Evolutionary conservation across 1,284 basidiomycete genomes (phyloP), one percentile per base, ranked within the genome.

Genomic region (Psilocybe mexicana): DNA sequence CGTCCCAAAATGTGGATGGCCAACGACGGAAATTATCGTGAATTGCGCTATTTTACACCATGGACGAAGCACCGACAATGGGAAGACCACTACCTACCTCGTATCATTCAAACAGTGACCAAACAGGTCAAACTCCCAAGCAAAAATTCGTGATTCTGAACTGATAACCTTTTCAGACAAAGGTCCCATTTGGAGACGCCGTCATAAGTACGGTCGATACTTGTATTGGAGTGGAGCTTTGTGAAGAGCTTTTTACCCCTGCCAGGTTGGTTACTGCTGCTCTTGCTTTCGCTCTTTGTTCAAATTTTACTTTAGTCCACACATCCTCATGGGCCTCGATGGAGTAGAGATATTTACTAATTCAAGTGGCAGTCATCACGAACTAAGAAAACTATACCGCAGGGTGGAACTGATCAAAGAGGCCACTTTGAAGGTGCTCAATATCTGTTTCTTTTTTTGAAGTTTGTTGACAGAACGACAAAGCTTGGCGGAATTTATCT

Each of bases 1-100:
- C 86, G 97, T 10, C 97, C 96, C 0, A 99, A 99, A 77, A 96
- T 99, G 94, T 99, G 96, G 96, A 81, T 99, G 59, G 96, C 96
- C 2, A 99, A 99, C 69, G 95, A 98, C 67, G 96, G 96, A 8
- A 98, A 99, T 72, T 99, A 99, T 72, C 89, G 96, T 46, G 96
- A 99, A 74, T 80, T 98, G 66, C 81, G 97, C 36, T 96, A 94
- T 75, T 99, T 99, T 67, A 95, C 96, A 1, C 95, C 96, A 0
- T 99, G 97, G 96, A 78, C 81, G 70, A 95, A 95, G 70, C 88
- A 92, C 66, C 83, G 88, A 26, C 83, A 94, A 70, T 89, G 86
- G 67, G 96, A 99, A 72, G 90, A 93, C 52, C 93, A 96, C 68
- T 92, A 88, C 60, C 79, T 99, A 1, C 96, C 96, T 0, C 79